Conservation (phyloP, 352 stramenopile species). For the Phytopythium boreale region DNA sequence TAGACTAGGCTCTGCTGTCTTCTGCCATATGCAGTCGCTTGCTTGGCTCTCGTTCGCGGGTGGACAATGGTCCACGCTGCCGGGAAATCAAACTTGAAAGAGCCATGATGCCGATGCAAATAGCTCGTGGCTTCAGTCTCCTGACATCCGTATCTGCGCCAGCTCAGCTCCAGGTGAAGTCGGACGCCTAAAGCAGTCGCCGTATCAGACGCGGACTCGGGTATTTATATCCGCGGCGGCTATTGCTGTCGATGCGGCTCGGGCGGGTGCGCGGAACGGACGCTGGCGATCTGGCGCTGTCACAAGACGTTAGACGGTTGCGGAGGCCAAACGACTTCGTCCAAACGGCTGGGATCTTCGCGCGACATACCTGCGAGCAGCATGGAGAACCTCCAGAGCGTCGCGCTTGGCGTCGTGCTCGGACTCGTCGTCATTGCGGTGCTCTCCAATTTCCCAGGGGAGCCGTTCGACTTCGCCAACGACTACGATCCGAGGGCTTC, state of each 20-base stretch:
- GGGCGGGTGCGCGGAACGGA: not conserved
- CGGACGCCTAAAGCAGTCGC: not conserved
- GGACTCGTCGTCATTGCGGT: constrained; percentile 41
- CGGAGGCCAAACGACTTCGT: not conserved
- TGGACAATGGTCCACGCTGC: not conserved
- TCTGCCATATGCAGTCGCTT: not conserved
- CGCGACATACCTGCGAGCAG: not conserved
- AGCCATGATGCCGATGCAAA: not conserved
- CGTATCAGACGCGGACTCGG: not conserved
- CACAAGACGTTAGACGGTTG: not conserved
- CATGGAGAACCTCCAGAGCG: constrained; percentile 47
- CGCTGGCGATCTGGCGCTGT: not conserved
- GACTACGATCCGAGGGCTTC: not conserved
- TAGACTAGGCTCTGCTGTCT: not conserved
- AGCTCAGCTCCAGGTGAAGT: not conserved
- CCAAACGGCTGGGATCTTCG: not conserved
- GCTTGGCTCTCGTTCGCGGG: not conserved
- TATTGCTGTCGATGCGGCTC: not conserved
- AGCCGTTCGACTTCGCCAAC: constrained; percentile 54
- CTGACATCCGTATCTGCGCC: not conserved
- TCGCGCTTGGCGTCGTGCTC: constrained; percentile 35
- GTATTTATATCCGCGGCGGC: not conserved
- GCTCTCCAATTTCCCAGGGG: constrained; percentile 44
- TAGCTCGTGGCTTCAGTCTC: not conserved
- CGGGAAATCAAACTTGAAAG: not conserved